Conservation (phyloP, 768 basidiomycete genomes). For the Termitomyces sp. region DNA sequence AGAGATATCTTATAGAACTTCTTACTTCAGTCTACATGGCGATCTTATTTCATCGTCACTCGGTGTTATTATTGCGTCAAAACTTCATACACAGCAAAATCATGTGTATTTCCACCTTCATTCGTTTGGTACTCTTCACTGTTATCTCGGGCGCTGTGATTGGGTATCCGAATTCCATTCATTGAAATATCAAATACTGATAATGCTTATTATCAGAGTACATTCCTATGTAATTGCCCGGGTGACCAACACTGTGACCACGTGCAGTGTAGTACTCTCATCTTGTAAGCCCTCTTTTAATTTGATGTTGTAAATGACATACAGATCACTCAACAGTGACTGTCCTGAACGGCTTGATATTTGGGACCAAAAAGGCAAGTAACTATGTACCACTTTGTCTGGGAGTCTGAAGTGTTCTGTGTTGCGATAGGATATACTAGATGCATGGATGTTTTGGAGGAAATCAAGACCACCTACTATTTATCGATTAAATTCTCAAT, state of each 20-base stretch:
- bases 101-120: background rate
- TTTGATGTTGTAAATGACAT: background rate
- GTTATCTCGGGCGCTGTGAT: background rate
- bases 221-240: conserved; percentile 2
- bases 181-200: background rate
- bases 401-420: background rate
- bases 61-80: background rate
- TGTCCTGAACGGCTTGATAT: background rate
- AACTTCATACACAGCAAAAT: background rate
- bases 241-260: conserved; percentile 6
- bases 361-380: background rate
- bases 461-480: background rate
- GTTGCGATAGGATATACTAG: background rate
- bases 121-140: conserved; percentile 3
- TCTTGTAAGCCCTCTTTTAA: background rate
- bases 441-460: background rate
- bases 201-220: background rate
- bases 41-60: background rate
- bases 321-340: background rate
- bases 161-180: background rate
- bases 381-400: background rate
- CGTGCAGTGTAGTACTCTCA: conserved; percentile 4
- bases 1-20: background rate
- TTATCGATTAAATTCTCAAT: background rate
- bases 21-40: background rate